Evolutionary conservation across 306 rosid genomes (phyloP).

Genomic region (Casuarina cunninghamiana): DNA sequence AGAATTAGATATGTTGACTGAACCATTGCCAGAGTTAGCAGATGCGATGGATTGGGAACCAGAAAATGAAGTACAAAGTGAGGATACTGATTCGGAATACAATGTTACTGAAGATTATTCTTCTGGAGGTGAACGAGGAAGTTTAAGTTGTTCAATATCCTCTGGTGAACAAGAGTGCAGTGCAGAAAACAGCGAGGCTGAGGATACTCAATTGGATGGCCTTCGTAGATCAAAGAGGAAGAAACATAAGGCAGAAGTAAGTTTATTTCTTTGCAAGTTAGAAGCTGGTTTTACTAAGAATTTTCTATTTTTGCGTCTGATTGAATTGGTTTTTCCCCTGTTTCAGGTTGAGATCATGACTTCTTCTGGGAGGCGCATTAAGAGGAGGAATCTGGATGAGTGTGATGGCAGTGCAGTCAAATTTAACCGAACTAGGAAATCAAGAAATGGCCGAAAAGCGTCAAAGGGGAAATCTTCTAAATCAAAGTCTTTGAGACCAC

Average conservation of each 20-base stretch:
- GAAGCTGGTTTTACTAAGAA: neutral
- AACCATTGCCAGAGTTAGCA: conserved; percentile 78
- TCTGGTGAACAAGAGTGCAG: conserved; percentile 73
- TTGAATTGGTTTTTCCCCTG: conserved; percentile 28
- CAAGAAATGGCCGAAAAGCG: conserved; percentile 52
- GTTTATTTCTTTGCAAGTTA: conserved; percentile 29
- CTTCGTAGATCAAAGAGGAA: conserved; percentile 82
- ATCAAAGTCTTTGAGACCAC: conserved; percentile 87
- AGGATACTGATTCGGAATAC: conserved; percentile 91
- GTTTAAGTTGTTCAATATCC: conserved; percentile 67
- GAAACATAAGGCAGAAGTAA: conserved; percentile 74
- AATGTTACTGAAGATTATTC: conserved; percentile 74
- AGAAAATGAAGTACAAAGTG: conserved; percentile 76
- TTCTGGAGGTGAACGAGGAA: conserved; percentile 74
- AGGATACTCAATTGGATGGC: conserved; percentile 54
- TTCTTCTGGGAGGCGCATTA: conserved; percentile 97
- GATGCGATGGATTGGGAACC: conserved; percentile 97
- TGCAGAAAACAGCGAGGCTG: conserved; percentile 70
- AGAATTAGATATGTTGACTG: conserved; percentile 71
- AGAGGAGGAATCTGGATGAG: conserved; percentile 88
- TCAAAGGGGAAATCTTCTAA: conserved; percentile 63
- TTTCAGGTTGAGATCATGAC: conserved; percentile 77
- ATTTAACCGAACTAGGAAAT: conserved; percentile 55
- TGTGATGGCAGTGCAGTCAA: conserved; percentile 52
- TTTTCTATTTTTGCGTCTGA: conserved; percentile 9